Conservation (phyloP, 306 rosid genomes). For the Sicyos edulis region DNA sequence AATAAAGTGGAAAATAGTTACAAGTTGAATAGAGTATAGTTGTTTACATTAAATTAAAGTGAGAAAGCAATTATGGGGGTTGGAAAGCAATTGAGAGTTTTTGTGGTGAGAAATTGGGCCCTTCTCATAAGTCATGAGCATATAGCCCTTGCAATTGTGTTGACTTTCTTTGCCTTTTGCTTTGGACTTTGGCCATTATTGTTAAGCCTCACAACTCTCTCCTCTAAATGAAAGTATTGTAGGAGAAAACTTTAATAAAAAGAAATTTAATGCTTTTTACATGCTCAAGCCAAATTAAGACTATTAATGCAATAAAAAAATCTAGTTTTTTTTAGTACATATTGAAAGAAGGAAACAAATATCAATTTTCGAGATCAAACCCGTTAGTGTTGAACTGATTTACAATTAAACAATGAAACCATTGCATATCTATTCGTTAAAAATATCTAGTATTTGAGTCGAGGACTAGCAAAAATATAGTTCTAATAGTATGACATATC, state of each 20-base stretch:
- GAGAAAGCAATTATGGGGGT: conserved; percentile 7
- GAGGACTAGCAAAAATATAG: too few species aligned
- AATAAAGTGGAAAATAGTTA: conserved; percentile 11
- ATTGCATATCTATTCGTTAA: too few species aligned
- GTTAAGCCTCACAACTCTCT: background rate
- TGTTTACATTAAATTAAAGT: conserved; percentile 10
- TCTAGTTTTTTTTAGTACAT: too few species aligned
- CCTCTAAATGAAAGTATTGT: background rate
- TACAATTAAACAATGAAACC: too few species aligned
- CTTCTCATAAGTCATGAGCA: background rate
- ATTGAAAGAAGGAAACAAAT: too few species aligned
- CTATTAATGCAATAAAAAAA: too few species aligned
- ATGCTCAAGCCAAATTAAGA: too few species aligned
- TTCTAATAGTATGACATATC: too few species aligned
- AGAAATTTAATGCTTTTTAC: background rate
- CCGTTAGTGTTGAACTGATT: too few species aligned
- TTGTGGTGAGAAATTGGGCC: conserved; percentile 4
- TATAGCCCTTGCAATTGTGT: background rate
- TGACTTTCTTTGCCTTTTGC: background rate
- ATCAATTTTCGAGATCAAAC: too few species aligned
- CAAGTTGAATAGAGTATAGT: background rate
- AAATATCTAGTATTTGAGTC: too few species aligned
- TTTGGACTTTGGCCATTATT: conserved; percentile 3
- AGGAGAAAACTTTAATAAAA: background rate
- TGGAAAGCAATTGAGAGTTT: conserved; percentile 7